Evolutionary conservation across 129 eudicot genomes (phyloP), one percentile per base, ranked within the genome.

Genomic region (Flaveria brownii): DNA sequence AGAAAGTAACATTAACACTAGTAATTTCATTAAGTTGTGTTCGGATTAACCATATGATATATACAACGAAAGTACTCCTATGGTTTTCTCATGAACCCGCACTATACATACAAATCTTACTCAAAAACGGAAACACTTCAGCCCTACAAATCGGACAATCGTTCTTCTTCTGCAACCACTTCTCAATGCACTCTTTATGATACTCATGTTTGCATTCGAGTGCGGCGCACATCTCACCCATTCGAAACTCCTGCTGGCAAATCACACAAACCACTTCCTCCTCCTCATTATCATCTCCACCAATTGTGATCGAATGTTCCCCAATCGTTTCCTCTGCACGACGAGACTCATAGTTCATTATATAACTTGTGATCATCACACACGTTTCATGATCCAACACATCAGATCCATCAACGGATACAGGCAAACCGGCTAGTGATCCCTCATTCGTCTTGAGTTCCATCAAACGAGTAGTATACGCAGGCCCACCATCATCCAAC

Each of bases 71-170:
- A 43, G 12, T 8, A 10, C 49, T 45, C 10, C 2, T 4, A 5
- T 52, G 9, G 8, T n/a, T 52, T 52, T 52, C 15, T 55, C 61
- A 55, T 55, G 13, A 18, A 55, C 61, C 62, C 12, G 1, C 28
- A 25, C 62, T 56, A 56, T 8, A 18, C 13, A 6, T 56, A 56
- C 10, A 56, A 56, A 56, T 56, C 12, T 6, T 18, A 17, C 62
- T 56, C 13, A 20, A 7, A 18, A 56, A 56, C 12, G 28, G 62
- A 6, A 56, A 1, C 15, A 30, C 69, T 63, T 63, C 45, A 30
- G 13, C 69, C 20, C 69, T 63, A 30, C 69, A 63, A 30, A 63
- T 18, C 16, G 78, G 78, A 45, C 78, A 74, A 7, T 45, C 25
- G 4, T 60, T 25, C 16, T 33, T 74, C 28, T 16, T 7, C 28